These are phyloP conservation scores for Hortiboletus campestris DNA, from an alignment of 768 basidiomycete species.

Conservation along the genomic window DNA sequence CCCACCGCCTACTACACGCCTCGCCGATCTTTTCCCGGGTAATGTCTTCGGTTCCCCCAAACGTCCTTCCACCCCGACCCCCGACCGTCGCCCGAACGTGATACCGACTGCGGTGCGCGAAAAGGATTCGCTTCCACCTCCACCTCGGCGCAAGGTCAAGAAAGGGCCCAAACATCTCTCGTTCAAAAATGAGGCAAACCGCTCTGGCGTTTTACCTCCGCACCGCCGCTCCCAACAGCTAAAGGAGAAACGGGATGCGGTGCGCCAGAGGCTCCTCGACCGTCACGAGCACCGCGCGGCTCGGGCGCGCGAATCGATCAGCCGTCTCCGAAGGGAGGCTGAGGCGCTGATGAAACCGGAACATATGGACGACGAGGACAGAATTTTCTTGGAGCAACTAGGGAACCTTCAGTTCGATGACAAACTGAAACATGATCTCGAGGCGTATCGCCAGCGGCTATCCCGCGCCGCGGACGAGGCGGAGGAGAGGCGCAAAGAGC, in stretches of 20 bases:
- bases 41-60: neutral
- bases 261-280: neutral
- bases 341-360: slow-evolving; percentile 16
- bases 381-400: slow-evolving; percentile 27
- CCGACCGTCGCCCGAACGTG: neutral
- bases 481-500: slow-evolving; percentile 15
- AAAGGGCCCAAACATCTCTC: slow-evolving; percentile 19
- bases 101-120: neutral
- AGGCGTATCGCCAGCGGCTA: slow-evolving; percentile 18
- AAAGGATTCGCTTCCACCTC: neutral
- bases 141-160: slow-evolving; percentile 10
- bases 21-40: slow-evolving; percentile 1
- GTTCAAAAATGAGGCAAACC: neutral
- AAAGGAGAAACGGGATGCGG: slow-evolving; percentile 9
- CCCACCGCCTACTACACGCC: slow-evolving; percentile 4
- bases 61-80: neutral
- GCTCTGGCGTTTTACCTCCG: neutral
- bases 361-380: slow-evolving; percentile 19
- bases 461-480: slow-evolving; percentile 22
- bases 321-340: slow-evolving; percentile 10
- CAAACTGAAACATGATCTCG: slow-evolving; percentile 11
- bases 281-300: slow-evolving; percentile 3
- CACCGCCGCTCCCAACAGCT: slow-evolving; percentile 2
- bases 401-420: slow-evolving; percentile 15
- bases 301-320: neutral